phyloP scores from a whole-genome alignment of 2,329 filamentous ascomycete genomes.

The Fusarium sp. region DNA sequence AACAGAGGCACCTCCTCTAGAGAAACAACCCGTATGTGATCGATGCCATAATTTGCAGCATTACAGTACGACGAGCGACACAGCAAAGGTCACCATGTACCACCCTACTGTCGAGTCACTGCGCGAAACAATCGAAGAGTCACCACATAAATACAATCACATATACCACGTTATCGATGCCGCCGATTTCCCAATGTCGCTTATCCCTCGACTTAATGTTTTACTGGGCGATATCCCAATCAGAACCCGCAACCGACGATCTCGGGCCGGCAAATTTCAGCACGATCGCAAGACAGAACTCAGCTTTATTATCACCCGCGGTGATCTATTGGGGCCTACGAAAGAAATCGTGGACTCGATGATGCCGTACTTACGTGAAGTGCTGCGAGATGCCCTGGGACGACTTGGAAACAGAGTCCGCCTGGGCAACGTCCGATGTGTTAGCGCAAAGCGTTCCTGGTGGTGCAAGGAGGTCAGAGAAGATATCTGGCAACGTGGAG shows the following conservation, averaged over 20 bases:
- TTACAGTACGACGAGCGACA: constrained; percentile 70
- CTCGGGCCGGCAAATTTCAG: constrained; percentile 73
- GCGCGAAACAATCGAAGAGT: constrained; percentile 85
- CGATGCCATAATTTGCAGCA: constrained; percentile 87
- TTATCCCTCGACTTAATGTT: constrained; percentile 80
- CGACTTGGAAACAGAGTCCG: constrained; percentile 75
- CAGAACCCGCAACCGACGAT: constrained; percentile 83
- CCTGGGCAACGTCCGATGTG: constrained; percentile 87
- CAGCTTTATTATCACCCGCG: constrained; percentile 90
- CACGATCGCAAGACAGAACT: constrained; percentile 78
- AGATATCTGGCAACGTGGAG: constrained; percentile 84
- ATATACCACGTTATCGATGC: constrained; percentile 96
- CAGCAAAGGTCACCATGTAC: constrained; percentile 69
- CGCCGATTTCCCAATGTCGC: constrained; percentile 95
- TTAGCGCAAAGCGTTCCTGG: constrained; percentile 89
- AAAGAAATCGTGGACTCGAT: constrained; percentile 86
- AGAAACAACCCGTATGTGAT: constrained; percentile 77
- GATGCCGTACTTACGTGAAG: constrained; percentile 85
- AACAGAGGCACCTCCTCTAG: constrained; percentile 26
- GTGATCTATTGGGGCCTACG: constrained; percentile 85
- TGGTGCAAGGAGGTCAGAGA: constrained; percentile 91
- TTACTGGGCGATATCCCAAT: constrained; percentile 78
- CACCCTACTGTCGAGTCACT: constrained; percentile 87
- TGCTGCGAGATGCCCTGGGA: constrained; percentile 82
- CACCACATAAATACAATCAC: constrained; percentile 90